phyloP scores from a whole-genome alignment of 345 rosid species.

The Schrenkiella parvula region DNA sequence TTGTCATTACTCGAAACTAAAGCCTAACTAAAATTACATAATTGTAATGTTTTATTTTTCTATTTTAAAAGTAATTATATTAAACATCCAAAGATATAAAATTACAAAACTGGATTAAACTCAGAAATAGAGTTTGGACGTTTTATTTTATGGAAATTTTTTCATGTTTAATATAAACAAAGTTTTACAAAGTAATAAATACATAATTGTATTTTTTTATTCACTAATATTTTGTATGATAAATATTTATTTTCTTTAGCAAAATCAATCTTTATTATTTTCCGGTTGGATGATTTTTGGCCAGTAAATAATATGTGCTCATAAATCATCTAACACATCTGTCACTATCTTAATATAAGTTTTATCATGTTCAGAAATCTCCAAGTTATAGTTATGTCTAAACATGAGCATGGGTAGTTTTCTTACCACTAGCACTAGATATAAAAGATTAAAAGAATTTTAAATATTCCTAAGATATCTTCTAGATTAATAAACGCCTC shows the following conservation, averaged over 20 bases:
- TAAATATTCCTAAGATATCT: background rate
- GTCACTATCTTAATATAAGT: background rate
- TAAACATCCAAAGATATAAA: too few species aligned
- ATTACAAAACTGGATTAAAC: too few species aligned
- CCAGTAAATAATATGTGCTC: background rate
- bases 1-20: background rate
- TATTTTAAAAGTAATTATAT: too few species aligned
- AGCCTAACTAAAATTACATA: background rate
- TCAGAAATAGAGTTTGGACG: too few species aligned
- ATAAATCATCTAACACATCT: background rate
- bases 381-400: background rate
- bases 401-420: background rate
- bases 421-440: background rate
- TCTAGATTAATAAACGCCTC: conserved; percentile 1
- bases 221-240: background rate
- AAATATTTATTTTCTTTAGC: background rate
- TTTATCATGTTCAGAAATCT: background rate
- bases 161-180: too few species aligned
- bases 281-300: background rate
- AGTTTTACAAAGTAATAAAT: too few species aligned
- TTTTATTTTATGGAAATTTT: too few species aligned
- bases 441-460: background rate
- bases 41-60: background rate
- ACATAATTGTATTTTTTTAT: background rate
- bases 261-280: background rate